Percentiles rank a stretch among this genome's conserved stretches.
phyloP scores from a whole-genome alignment of 495 filamentous ascomycete species.

The Emericellopsis terricola region DNA sequence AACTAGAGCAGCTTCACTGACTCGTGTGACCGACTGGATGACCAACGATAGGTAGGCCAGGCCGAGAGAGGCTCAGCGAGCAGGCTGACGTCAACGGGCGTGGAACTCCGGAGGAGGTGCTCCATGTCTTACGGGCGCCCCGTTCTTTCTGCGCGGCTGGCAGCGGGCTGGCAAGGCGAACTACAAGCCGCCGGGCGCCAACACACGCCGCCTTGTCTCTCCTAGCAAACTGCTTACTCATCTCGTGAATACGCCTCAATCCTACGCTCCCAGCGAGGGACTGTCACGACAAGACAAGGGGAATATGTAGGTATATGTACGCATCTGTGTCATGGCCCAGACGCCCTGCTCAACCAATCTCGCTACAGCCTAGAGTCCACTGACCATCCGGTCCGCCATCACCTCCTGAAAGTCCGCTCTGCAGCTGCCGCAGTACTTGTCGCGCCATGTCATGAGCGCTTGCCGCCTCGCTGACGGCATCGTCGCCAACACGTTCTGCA shows the following conservation, averaged over 20 bases:
- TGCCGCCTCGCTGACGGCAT: slow-evolving; percentile 18
- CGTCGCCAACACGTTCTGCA: slow-evolving; percentile 10
- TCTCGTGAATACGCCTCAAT: not conserved
- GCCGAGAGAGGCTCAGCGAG: no score
- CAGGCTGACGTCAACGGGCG: no score
- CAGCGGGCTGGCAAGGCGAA: no score
- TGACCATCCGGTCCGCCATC: slow-evolving; percentile 8
- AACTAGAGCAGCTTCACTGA: no score
- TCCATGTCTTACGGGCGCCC: no score
- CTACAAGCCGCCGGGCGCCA: no score
- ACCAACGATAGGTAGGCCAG: no score
- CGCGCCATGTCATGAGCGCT: slow-evolving; percentile 43
- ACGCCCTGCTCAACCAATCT: not conserved
- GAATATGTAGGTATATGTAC: not conserved
- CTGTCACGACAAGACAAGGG: no score
- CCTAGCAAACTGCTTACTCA: not conserved
- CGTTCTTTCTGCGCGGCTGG: no score
- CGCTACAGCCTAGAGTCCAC: slow-evolving; percentile 1
- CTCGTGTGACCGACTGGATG: no score
- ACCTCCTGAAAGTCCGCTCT: slow-evolving; percentile 33
- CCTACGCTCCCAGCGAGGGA: not conserved
- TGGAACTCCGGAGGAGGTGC: no score
- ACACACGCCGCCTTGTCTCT: no score
- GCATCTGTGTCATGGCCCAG: not conserved
- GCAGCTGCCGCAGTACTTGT: slow-evolving; percentile 61